Base-by-base conservation (phyloP, 2,329 filamentous ascomycete species). In the Mollisia scopiformis region DNA sequence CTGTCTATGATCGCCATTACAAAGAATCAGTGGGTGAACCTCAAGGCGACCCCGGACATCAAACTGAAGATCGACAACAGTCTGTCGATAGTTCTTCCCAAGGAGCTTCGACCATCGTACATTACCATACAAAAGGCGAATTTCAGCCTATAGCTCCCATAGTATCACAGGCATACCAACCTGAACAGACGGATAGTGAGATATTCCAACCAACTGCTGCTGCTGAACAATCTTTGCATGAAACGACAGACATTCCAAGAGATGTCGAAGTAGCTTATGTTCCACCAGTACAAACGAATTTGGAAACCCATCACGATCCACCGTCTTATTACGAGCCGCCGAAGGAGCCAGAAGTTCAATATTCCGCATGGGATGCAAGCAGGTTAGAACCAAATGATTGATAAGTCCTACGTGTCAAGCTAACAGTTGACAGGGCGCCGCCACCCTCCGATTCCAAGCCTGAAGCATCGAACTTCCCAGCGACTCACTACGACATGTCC, bases 1-100 rank as follows among this genome's bases (percentile, higher is more conserved):
- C 92, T 47, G 90, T 96, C 43, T 96, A 96, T 74, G 94, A 98
- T 76, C 83, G 86, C 64, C 93, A 98, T 78, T 93, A 96, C 74
- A 83, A 84, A 66, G 74, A 74, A 68, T 71, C 79, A 64, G 84
- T 87, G 74, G 56, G 71, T 65, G 50, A 39, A 39, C 41, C 21
- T 11, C 27, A 39, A 13, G n/a, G 30, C 11, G 27, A 16, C 30
- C 16, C 30, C 28, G 31, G 57, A 39, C n/a, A 6, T 47, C n/a
- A 13, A 16, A 49, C 57, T 43, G 66, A 61, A 64, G 3, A n/a
- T 35, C 23, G 30, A 39, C n/a, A n/a, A n/a, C 56, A 73, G 71
- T 72, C 70, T 23, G 62, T 62, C 14, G 64, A 66, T 35, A 66
- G 55, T 47, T 59, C 62, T 37, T 27, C 60, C 19, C 54, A 64